Percentiles rank a stretch among this genome's conserved stretches.
These are phyloP conservation scores for Linnemannia hyalina DNA, from an alignment of 192 early-diverging fungal species.

Conservation along the genomic window DNA sequence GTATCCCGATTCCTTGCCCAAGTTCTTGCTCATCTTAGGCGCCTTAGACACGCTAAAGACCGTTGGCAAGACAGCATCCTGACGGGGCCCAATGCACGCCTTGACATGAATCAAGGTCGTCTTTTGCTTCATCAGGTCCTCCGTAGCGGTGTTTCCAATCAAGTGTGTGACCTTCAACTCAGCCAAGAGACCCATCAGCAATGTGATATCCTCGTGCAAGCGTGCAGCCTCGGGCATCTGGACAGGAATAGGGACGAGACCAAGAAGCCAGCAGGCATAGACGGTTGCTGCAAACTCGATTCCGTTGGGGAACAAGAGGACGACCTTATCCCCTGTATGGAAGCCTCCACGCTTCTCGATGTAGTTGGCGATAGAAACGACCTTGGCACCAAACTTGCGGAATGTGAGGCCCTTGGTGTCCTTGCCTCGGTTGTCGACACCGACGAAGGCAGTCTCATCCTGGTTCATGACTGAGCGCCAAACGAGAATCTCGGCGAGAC, in stretches of 20 bases:
- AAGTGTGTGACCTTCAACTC: conserved; percentile 73
- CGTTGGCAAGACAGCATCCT: conserved; percentile 67
- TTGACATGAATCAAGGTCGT: conserved; percentile 69
- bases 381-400: conserved; percentile 75
- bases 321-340: conserved; percentile 66
- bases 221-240: conserved; percentile 74
- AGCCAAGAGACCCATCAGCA: conserved; percentile 69
- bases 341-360: conserved; percentile 72
- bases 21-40: conserved; percentile 69
- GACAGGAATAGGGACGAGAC: conserved; percentile 78
- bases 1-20: conserved; percentile 72
- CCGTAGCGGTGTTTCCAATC: conserved; percentile 73
- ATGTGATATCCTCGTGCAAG: conserved; percentile 77
- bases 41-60: conserved; percentile 75
- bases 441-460: conserved; percentile 73
- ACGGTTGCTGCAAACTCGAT: conserved; percentile 77
- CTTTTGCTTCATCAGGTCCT: conserved; percentile 76
- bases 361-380: conserved; percentile 74
- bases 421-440: conserved; percentile 70
- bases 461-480: conserved; percentile 77
- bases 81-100: conserved; percentile 55
- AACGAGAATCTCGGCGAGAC: conserved; percentile 78
- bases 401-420: conserved; percentile 77
- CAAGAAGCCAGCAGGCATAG: conserved; percentile 87
- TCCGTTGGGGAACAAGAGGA: conserved; percentile 77